Percentiles rank a stretch among this genome's conserved stretches.
phyloP scores from a whole-genome alignment of 2,329 filamentous ascomycete genomes.

The Colletotrichum lindemuthianum region DNA sequence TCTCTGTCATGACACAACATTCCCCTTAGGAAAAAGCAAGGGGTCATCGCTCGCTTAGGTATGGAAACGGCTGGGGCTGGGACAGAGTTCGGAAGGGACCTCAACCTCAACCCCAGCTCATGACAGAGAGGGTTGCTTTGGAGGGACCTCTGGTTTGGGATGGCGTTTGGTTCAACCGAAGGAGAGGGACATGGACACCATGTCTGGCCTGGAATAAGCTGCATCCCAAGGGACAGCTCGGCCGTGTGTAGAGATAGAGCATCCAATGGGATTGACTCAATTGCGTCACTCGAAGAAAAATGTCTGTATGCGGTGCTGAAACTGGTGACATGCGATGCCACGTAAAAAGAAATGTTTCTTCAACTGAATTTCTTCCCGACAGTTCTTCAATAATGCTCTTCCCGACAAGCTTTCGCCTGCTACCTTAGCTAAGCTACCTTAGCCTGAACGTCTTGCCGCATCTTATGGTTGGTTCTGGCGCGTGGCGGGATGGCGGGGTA shows the following conservation, averaged over 20 bases:
- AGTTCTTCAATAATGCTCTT: constrained; percentile 2
- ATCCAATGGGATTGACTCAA: constrained; percentile 29
- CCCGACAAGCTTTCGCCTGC: not conserved
- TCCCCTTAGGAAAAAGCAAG: constrained; percentile 15
- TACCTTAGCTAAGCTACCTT: too few relatives aligned
- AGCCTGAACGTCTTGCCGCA: not conserved
- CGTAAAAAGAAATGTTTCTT: not conserved
- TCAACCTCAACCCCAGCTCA: not conserved
- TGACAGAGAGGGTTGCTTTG: not conserved
- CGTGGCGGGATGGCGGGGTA: constrained; percentile 27
- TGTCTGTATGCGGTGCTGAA: not conserved
- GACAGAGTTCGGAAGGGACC: constrained; percentile 28
- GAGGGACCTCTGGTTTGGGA: constrained; percentile 16
- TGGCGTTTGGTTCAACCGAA: constrained; percentile 28
- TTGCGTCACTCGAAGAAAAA: constrained; percentile 1
- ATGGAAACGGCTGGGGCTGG: constrained; percentile 29
- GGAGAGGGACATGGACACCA: constrained; percentile 17
- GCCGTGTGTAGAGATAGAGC: constrained; percentile 31
- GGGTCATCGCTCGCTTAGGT: constrained; percentile 24
- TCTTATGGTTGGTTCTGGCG: not conserved
- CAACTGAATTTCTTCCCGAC: too few relatives aligned
- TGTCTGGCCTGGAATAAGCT: constrained; percentile 28
- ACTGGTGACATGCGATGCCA: not conserved
- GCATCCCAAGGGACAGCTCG: constrained; percentile 26
- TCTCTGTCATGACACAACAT: constrained; percentile 16